Evolutionary conservation across 73 alveolate species (phyloP).

Genomic region (Symbiodinium pilosum): DNA sequence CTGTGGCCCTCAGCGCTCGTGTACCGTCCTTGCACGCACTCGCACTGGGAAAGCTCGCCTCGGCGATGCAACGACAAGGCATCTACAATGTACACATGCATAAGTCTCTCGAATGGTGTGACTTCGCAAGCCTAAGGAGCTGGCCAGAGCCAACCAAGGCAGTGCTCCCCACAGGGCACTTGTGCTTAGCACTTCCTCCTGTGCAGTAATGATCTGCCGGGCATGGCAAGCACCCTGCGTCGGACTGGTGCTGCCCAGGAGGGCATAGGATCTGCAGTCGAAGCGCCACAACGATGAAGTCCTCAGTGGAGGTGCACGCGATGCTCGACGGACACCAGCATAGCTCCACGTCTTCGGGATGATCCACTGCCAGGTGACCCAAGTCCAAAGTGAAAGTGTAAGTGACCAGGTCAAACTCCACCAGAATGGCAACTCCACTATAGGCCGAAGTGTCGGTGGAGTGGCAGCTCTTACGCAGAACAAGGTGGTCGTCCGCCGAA

Average conservation of each 20-base stretch:
- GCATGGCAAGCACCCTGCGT: neutral
- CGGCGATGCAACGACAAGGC: too few relatives aligned
- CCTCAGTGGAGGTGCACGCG: neutral
- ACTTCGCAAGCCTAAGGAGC: neutral
- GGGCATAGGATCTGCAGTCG: neutral
- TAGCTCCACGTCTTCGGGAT: neutral
- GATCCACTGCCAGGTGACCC: neutral
- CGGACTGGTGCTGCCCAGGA: neutral
- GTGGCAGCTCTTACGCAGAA: neutral
- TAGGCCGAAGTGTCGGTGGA: neutral
- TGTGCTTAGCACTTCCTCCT: neutral
- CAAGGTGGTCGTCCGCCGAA: neutral
- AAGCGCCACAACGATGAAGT: neutral
- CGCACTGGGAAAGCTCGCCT: conserved; percentile 9
- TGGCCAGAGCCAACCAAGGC: neutral
- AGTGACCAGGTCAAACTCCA: neutral
- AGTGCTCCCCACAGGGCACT: neutral
- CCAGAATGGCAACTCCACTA: neutral
- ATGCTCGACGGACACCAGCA: conserved; percentile 3
- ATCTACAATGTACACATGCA: neutral
- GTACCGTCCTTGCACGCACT: neutral
- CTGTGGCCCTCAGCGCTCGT: neutral
- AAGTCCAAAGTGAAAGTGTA: neutral
- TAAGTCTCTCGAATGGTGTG: neutral
- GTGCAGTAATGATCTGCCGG: neutral